Evolutionary conservation across 1,284 basidiomycete genomes (phyloP), one percentile per base, ranked within the genome.

Genomic region (Ceratobasidium papillatum): DNA sequence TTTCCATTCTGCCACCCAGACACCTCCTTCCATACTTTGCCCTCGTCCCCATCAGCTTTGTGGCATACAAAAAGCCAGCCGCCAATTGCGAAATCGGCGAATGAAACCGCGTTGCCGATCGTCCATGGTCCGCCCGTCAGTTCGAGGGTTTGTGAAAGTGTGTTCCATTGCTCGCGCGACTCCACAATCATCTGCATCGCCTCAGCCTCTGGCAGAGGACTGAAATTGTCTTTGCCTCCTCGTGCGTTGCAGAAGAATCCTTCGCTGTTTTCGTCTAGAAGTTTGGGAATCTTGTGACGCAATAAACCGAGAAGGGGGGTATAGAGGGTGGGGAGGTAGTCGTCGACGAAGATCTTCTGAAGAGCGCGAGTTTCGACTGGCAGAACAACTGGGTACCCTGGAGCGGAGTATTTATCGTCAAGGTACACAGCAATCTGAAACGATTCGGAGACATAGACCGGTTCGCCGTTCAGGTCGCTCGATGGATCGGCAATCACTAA

Each of bases 351-450:
- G 41, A 76, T 59, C 34, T 63, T 59, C 36, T 76, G 75, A 0
- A 76, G 56, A 8, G 54, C 72, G 12, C 58, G 47, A 19, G 75
- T 74, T 19, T 45, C 63, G 19, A 41, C 17, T 5, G 75, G 75
- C 19, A 76, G 27, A 61, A 74, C 45, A 9, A 51, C 43, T 2
- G 38, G 43, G 41, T 62, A 62, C 19, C 41, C 25, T 17, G 59
- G 59, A 11, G 59, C 27, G 1, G 75, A 69, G 41, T 75, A 75
- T 17, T n/a, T n/a, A n/a, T n/a, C n/a, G n/a, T n/a, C n/a, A n/a
- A 74, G 59, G 41, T 76, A 76, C 36, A 66, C 47, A 12, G 75
- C 71, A 30, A 76, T 76, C 12, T 41, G 34, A 38, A 51, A 56
- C 32, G 75, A 76, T 34, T 76, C 71, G 11, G 71, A 32, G 36